phyloP scores from a whole-genome alignment of 2,329 filamentous ascomycete genomes.

The Monilinia aucupariae region DNA sequence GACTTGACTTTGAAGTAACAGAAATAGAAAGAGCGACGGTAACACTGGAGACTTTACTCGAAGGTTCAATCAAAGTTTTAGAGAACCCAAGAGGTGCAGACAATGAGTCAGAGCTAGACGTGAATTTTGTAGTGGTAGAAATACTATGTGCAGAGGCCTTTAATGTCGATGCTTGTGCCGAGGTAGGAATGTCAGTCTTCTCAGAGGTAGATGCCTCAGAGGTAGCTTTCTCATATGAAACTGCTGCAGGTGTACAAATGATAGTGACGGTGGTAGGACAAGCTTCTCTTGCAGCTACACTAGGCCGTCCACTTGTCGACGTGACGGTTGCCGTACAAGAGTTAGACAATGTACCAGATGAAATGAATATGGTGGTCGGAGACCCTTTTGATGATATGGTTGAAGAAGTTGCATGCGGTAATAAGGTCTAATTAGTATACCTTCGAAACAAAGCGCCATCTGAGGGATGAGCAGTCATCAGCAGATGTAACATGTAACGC shows the following conservation, averaged over 20 bases:
- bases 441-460: conserved; percentile 2
- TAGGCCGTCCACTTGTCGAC: conserved; percentile 14
- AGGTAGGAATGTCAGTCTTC: not conserved
- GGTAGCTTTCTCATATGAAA: not conserved
- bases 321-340: conserved; percentile 20
- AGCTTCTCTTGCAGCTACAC: conserved; percentile 10
- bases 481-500: conserved; percentile 13
- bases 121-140: not conserved
- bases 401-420: conserved; percentile 7
- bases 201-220: not conserved
- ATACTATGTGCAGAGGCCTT: not conserved
- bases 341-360: not conserved
- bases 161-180: not conserved
- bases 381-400: conserved; percentile 14
- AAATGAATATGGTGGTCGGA: conserved; percentile 13
- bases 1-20: not conserved
- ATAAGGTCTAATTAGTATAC: conserved; percentile 13
- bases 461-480: conserved; percentile 1
- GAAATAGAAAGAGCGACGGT: not conserved
- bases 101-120: not conserved
- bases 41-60: not conserved
- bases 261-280: conserved; percentile 17
- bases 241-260: not conserved
- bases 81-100: not conserved
- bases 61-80: not conserved